Evolutionary conservation across 805 yeast species (phyloP), one percentile per base, ranked within the genome.

Genomic region (Saccharomycopsis schoenii): DNA sequence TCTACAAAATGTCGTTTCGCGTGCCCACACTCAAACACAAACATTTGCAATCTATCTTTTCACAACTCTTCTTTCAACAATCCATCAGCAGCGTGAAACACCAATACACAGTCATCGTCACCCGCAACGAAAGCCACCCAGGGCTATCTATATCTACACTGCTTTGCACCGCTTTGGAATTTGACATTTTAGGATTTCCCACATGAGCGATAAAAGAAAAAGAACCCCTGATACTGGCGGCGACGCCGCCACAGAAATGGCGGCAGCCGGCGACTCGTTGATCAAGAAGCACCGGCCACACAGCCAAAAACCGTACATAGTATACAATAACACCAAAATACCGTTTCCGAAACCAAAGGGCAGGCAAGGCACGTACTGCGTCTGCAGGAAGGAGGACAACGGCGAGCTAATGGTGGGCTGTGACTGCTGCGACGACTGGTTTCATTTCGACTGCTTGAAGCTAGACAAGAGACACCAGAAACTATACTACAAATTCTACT

Each of bases 361-460:
- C n/a, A 54, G 56, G 29, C 47, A 19, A 29, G 59, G 55, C 36
- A 25, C 29, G 11, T 90, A 78, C 67, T 91, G 97, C 70, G 73
- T 85, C 0, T 91, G 97, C 70, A 78, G 94, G 43, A 80, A 79
- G 63, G 86, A 90, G 0, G 97, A 92, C 67, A 77, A 80, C 62
- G 94, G 92, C 1, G 85, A 83, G 61, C 74, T 91, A 69, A 92
- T 92, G 97, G 87, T 92, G n/a, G 89, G 88, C 0, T 91, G 97
- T 70, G 97, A 91, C 70, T 92, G 89, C 5, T 92, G 97, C 72
- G 97, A 90, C 68, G 97, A 89, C 62, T 92, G 97, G 97, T 92
- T 80, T 69, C 97, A 92, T 72, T 89, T 91, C 71, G 75, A 74
- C 55, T 92, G 97, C 70, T 81, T 91, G 79, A 78, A 78, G 58